phyloP scores from a whole-genome alignment of 148 eudicot species.

The Drosera capensis region DNA sequence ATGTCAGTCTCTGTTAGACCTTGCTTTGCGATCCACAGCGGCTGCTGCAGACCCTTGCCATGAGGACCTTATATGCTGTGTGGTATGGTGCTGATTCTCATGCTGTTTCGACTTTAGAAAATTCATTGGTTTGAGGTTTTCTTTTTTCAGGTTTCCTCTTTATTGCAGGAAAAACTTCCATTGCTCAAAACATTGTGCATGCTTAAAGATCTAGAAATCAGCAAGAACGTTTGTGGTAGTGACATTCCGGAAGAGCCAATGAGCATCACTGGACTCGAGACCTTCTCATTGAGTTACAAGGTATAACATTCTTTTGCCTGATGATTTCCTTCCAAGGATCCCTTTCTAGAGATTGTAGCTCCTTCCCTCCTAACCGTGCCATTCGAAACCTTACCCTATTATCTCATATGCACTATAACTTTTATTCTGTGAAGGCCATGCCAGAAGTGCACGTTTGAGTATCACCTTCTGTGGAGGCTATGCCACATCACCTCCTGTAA shows the following conservation, averaged over 20 bases:
- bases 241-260: slow-evolving; percentile 62
- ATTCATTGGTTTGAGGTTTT: neutral
- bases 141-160: slow-evolving; percentile 8
- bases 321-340: neutral
- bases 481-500: too few species aligned
- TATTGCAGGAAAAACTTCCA: slow-evolving; percentile 67
- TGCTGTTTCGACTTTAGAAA: neutral
- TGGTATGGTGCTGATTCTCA: slow-evolving; percentile 35
- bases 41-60: slow-evolving; percentile 96
- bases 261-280: slow-evolving; percentile 85
- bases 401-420: too few species aligned
- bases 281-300: slow-evolving; percentile 86
- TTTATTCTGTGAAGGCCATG: too few species aligned
- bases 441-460: too few species aligned
- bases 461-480: too few species aligned
- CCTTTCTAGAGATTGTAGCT: neutral
- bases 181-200: slow-evolving; percentile 57
- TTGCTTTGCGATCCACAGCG: slow-evolving; percentile 89
- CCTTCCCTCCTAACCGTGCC: neutral
- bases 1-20: slow-evolving; percentile 81
- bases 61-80: slow-evolving; percentile 89
- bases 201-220: slow-evolving; percentile 78
- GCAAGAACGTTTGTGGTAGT: slow-evolving; percentile 30
- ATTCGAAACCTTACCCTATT: too few species aligned
- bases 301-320: slow-evolving; percentile 18